These are phyloP conservation scores for Ophiostoma triangulosporum DNA, from an alignment of 2,329 filamentous ascomycete species.

Conservation along the genomic window DNA sequence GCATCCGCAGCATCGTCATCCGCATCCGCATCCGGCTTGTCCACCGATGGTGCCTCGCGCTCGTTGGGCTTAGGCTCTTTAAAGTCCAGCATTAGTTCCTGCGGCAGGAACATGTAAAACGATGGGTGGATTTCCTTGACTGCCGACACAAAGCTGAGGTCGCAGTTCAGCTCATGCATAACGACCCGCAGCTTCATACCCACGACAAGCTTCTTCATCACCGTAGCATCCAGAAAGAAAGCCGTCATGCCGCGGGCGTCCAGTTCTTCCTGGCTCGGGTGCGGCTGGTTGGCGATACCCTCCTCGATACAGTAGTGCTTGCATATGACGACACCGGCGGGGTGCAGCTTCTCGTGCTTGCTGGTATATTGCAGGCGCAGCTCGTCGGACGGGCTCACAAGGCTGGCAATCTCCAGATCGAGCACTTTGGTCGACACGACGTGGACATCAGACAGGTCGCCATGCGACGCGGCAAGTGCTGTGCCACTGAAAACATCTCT, in stretches of 20 bases:
- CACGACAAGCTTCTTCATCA: constrained; percentile 37
- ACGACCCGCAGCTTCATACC: constrained; percentile 50
- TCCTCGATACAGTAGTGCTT: constrained; percentile 33
- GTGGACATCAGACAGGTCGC: constrained; percentile 19
- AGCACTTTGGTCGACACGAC: constrained; percentile 35
- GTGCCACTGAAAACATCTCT: constrained; percentile 18
- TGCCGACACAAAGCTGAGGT: constrained; percentile 50
- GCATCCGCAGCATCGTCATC: no score
- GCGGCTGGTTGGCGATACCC: constrained; percentile 30
- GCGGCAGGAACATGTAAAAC: constrained; percentile 52
- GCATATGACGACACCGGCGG: constrained; percentile 32
- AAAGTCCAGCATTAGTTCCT: constrained; percentile 55
- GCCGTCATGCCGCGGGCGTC: constrained; percentile 17
- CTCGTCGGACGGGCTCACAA: constrained; percentile 32
- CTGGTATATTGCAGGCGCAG: constrained; percentile 29
- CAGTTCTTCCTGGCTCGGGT: constrained; percentile 20
- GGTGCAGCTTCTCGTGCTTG: constrained; percentile 19
- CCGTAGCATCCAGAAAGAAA: constrained; percentile 55
- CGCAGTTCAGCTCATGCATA: constrained; percentile 44
- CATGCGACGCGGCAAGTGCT: constrained; percentile 18
- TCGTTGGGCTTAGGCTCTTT: constrained; percentile 38
- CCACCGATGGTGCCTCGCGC: constrained; percentile 32
- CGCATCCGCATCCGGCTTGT: constrained; percentile 23
- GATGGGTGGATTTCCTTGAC: constrained; percentile 41
- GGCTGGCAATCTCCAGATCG: constrained; percentile 45